phyloP scores from a whole-genome alignment of 2,329 filamentous ascomycete genomes.

The Drechslerella dactyloides region DNA sequence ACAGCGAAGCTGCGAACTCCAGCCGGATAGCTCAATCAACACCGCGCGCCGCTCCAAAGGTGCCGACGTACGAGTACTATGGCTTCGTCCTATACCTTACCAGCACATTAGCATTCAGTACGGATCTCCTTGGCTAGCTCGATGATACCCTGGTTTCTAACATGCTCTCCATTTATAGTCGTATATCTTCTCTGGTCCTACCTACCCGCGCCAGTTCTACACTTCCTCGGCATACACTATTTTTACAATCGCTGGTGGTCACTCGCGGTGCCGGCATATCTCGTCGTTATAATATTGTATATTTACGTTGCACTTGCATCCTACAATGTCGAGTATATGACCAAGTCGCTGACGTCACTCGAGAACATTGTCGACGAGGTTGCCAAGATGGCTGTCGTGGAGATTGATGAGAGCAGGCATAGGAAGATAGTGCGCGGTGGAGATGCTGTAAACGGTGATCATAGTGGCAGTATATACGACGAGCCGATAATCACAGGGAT shows the following conservation, averaged over 20 bases:
- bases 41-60: slow-evolving; percentile 84
- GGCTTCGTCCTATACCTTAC: slow-evolving; percentile 96
- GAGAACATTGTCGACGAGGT: slow-evolving; percentile 93
- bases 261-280: slow-evolving; percentile 84
- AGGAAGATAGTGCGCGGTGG: slow-evolving; percentile 58
- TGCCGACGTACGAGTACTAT: slow-evolving; percentile 99
- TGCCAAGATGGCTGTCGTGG: slow-evolving; percentile 82
- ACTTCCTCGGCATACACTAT: slow-evolving; percentile 92
- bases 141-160: slow-evolving; percentile 63
- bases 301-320: slow-evolving; percentile 90
- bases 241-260: slow-evolving; percentile 99
- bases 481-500: slow-evolving; percentile 7
- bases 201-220: slow-evolving; percentile 86
- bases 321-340: slow-evolving; percentile 90
- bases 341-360: slow-evolving; percentile 76
- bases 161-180: slow-evolving; percentile 56
- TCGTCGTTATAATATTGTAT: slow-evolving; percentile 86
- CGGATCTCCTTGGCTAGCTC: neutral
- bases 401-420: slow-evolving; percentile 68
- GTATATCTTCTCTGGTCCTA: slow-evolving; percentile 82
- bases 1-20: slow-evolving; percentile 76
- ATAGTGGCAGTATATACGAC: slow-evolving; percentile 33
- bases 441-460: slow-evolving; percentile 41
- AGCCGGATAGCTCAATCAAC: slow-evolving; percentile 69
- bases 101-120: slow-evolving; percentile 74